Conservation (phyloP, 2,329 filamentous ascomycete species). For the Trichoderma hamatum region DNA sequence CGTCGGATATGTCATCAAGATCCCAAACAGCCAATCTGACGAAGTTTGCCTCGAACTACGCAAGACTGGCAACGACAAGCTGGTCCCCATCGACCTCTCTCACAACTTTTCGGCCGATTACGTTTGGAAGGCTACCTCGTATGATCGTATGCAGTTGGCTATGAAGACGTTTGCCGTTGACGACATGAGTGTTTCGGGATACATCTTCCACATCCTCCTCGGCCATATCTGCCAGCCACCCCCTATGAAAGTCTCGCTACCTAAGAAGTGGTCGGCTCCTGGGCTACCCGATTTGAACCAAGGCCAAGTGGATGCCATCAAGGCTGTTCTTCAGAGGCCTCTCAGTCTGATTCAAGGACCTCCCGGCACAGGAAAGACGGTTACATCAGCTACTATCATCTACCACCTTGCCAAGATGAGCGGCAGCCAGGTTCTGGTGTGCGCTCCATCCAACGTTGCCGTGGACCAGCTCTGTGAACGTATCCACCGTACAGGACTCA, state of each 20-base stretch:
- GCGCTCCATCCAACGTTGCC: conserved; percentile 96
- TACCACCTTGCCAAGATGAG: conserved; percentile 97
- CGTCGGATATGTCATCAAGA: conserved; percentile 98
- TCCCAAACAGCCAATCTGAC: conserved; percentile 98
- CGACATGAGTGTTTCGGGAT: conserved; percentile 97
- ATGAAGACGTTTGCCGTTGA: conserved; percentile 99
- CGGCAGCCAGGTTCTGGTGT: conserved; percentile 91
- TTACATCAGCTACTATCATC: conserved; percentile 97
- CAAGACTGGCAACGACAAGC: conserved; percentile 93
- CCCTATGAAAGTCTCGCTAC: conserved; percentile 92
- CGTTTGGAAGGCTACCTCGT: conserved; percentile 99
- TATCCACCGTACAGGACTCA: conserved; percentile 90
- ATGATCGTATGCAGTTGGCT: conserved; percentile 97
- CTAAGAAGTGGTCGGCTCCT: conserved; percentile 95
- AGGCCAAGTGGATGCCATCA: conserved; percentile 95
- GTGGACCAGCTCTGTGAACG: conserved; percentile 98
- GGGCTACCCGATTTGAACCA: conserved; percentile 92
- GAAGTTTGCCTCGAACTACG: conserved; percentile 95
- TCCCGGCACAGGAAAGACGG: conserved; percentile 96
- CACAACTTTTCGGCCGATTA: conserved; percentile 99
- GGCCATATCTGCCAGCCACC: conserved; percentile 93
- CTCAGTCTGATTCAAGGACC: conserved; percentile 96
- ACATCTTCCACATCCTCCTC: conserved; percentile 96
- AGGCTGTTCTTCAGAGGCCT: conserved; percentile 89
- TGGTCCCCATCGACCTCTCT: conserved; percentile 91